These are phyloP conservation scores for Paramecium primaurelia DNA, from an alignment of 73 alveolate genomes.

Conservation along the genomic window DNA sequence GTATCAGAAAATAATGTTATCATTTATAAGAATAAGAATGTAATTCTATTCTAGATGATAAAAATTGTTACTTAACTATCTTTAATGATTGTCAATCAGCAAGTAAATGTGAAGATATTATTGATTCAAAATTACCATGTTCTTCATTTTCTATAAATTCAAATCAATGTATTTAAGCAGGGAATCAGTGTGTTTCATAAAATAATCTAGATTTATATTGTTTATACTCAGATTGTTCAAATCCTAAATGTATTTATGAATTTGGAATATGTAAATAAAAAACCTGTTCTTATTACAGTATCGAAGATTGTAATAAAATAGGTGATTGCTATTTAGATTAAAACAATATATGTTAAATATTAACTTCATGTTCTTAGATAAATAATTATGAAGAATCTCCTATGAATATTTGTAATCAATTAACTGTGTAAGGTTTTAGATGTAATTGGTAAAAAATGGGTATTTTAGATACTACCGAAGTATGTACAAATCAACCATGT, in stretches of 20 bases:
- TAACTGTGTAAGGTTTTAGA: not conserved
- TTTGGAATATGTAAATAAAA: not conserved
- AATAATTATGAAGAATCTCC: not conserved
- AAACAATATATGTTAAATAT: not conserved
- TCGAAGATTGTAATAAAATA: not conserved
- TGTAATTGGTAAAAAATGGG: not conserved
- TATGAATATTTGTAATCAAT: not conserved
- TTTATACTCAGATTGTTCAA: not conserved
- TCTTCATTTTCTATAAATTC: not conserved
- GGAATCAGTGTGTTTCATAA: not conserved
- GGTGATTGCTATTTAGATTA: not conserved
- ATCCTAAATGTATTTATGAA: not conserved
- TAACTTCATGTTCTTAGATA: not conserved
- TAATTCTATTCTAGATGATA: not conserved
- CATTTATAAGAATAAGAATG: not conserved
- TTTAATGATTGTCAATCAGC: not conserved
- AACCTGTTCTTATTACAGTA: not conserved
- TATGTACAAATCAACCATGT: not conserved
- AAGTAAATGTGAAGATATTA: constrained; percentile 23
- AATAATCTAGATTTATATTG: not conserved
- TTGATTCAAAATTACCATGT: not conserved
- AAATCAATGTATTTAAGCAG: not conserved
- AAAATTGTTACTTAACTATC: not conserved
- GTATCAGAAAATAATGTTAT: not conserved
- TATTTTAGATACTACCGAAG: not conserved